Evolutionary conservation across 2,329 filamentous ascomycete genomes (phyloP), one percentile per base, ranked within the genome.

Genomic region (Cladosporium halotolerans): DNA sequence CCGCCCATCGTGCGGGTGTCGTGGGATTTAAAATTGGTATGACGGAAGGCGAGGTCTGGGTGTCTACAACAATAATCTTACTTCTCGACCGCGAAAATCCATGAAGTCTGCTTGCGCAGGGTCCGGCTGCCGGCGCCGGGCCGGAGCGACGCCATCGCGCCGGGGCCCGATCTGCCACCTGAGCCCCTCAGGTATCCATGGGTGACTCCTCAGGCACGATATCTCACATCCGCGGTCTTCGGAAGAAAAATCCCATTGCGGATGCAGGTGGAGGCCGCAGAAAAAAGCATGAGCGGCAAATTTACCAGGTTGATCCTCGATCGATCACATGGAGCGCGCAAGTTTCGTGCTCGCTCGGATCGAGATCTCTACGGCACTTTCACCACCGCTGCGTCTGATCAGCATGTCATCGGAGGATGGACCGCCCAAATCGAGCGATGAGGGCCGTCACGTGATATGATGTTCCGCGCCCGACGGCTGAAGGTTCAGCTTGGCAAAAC

Each of bases 31-130:
- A 43, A 32, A 43, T 51, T 51, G 47, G 14, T 34, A 51, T 51
- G 47, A 51, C 47, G 47, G 31, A 31, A 43, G 47, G 47, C 47
- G 31, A 44, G 18, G 47, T 39, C 39, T 39, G 36, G n/a, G 10
- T n/a, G 36, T 28, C 23, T 28, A 28, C 23, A 28, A 28, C 23
- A 28, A 28, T 14, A 39, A 39, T 39, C 8, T 39, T 39, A 39
- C n/a, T 13, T n/a, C 8, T 28, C 23, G 23, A n/a, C 36, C 10
- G n/a, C 36, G 36, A 39, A 39, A 39, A 39, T 14, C 36, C n/a
- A 39, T 39, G 36, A 39, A 14, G 36, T 39, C 36, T 4, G 36
- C 23, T 28, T 28, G 23, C 23, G 23, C 23, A 28, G 23, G 23
- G 23, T 28, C 23, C 23, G 23, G 23, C 23, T 28, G 4, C 5